These are phyloP conservation scores for Penicillium pancosmium DNA, from an alignment of 495 filamentous ascomycete species.

Conservation along the genomic window DNA sequence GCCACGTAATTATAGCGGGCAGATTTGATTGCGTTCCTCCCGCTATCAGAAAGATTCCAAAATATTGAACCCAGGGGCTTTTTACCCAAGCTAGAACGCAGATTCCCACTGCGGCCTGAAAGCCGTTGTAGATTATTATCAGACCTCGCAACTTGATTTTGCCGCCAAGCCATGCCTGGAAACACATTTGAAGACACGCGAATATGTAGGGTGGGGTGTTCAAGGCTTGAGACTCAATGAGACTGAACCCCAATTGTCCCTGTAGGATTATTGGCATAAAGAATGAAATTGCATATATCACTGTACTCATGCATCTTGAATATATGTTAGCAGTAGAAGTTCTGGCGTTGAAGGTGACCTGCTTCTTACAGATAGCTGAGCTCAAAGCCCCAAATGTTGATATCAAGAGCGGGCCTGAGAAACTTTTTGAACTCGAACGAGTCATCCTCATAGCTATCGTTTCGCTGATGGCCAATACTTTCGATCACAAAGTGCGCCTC, in stretches of 20 bases:
- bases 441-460: conserved; percentile 46
- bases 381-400: conserved; percentile 59
- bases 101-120: conserved; percentile 32
- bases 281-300: conserved; percentile 57
- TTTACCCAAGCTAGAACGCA: conserved; percentile 44
- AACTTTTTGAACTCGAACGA: conserved; percentile 48
- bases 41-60: conserved; percentile 55
- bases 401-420: conserved; percentile 45
- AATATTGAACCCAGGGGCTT: conserved; percentile 48
- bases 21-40: conserved; percentile 58
- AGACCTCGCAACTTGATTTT: conserved; percentile 54
- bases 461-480: conserved; percentile 38
- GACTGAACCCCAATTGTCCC: conserved; percentile 39
- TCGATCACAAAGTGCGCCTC: background rate
- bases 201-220: conserved; percentile 56
- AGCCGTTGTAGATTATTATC: conserved; percentile 52
- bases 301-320: background rate
- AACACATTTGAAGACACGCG: conserved; percentile 54
- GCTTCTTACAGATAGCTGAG: conserved; percentile 53
- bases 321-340: background rate
- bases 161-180: conserved; percentile 50
- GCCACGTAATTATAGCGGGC: conserved; percentile 52
- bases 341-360: background rate
- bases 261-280: conserved; percentile 62
- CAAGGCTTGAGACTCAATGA: conserved; percentile 53